Evolutionary conservation across 768 basidiomycete genomes (phyloP), one percentile per base, ranked within the genome.

Genomic region (Amanita pallidorosea): DNA sequence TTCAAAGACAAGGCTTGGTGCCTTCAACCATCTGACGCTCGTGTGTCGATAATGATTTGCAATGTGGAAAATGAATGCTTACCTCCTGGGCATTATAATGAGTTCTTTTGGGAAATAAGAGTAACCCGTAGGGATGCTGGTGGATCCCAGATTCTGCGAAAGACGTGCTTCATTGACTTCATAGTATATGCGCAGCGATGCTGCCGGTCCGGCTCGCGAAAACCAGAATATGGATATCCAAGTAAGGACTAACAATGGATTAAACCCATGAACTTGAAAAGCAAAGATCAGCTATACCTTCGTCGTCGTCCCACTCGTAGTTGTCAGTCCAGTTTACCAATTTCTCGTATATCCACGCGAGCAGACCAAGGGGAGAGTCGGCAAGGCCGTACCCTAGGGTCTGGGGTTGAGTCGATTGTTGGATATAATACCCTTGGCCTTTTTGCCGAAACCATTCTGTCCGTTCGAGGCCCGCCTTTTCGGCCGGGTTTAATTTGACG

Each of bases 141-240:
- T 51, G 22, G 36, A 44, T 18, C 46, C 51, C 17, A 49, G 1
- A 11, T 18, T 27, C 23, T 49, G 20, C 13, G 56, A 20, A 18
- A 22, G n/a, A 7, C 0, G 11, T 38, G 52, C 33, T 15, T 52
- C 53, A 11, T 29, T 51, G 17, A 59, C 54, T 57, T 83, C 83
- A 56, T 74, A 81, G 60, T 83, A 83, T 17, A 81, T 80, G 11
- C 80, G 67, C 7, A 75, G 18, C 0, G 81, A 74, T 0, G 81
- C 77, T 2, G 78, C 69, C 5, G 82, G 80, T 0, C 80, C 80
- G 0, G 73, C 68, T 8, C 71, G 69, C 6, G 80, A 81, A 64
- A 80, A 79, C 68, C 70, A 75, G 57, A 75, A 80, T 9, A 79
- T 66, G 2, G 77, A 79, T 18, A 80, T 61, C 79, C 79, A 81